Base-by-base conservation (phyloP, 2,329 filamentous ascomycete genomes). In the Ophiostoma perfectum region DNA sequence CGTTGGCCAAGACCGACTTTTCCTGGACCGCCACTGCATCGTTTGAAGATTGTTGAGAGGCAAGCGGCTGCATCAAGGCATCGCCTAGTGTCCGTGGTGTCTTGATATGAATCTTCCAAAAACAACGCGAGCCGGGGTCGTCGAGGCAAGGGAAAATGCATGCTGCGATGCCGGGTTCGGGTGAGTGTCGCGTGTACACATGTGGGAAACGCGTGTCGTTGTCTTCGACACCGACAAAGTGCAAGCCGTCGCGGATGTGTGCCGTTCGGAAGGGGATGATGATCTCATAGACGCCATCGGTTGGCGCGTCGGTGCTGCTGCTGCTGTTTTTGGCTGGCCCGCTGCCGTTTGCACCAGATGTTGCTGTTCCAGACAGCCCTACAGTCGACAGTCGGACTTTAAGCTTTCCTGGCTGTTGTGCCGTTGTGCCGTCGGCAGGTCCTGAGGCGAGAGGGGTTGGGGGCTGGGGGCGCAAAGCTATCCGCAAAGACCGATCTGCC, bases 71-170 rank as follows among this genome's bases (percentile, higher is more conserved):
- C 72, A 79, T 80, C 55, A 89, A 81, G 12, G 85, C 90, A 80
- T 97, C 93, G 5, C 93, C 93, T 0, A 99, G 81, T 0, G 93
- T 97, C 66, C 90, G 87, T 11, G 94, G 92, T 73, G 90, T 94
- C 69, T 90, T 92, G 75, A 99, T 89, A 1, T 91, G 91, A 65
- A 99, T 84, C 69, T 93, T 92, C 91, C 95, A 99, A 11, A 89
- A 88, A 75, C 90, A 73, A 11, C 72, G 94, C 69, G 91, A 89
- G 45, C 88, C 88, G 38, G 90, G 86, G 75, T 96, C 91, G 76
- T 99, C 95, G 66, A 98, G 84, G 76, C 95, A 98, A 0, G 95
- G 95, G 74, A 99, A 99, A 39, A 98, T 87, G 73, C 90, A 93
- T 64, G 89, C 94, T 0, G 92, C 89, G 18, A 88, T 89, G 42